phyloP scores from a whole-genome alignment of 208 protist species.

The Trypanosoma cruzi region DNA sequence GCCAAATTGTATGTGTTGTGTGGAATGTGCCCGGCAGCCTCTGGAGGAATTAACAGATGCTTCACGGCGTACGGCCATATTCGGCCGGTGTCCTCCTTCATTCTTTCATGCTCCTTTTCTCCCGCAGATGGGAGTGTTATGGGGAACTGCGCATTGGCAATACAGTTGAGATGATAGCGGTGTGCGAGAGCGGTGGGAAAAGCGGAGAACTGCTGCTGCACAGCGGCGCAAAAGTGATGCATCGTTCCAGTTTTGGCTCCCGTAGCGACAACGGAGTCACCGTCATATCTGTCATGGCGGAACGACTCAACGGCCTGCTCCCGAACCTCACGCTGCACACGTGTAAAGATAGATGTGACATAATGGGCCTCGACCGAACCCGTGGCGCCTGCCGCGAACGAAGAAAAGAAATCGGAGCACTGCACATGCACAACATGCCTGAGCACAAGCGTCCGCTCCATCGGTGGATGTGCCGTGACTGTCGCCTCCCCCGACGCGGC shows the following conservation, averaged over 20 bases:
- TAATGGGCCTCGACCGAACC: constrained; percentile 4
- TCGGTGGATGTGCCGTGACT: no score
- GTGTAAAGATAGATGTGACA: constrained; percentile 15
- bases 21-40: neutral
- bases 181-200: constrained; percentile 85
- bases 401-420: constrained; percentile 16
- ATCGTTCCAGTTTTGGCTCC: constrained; percentile 35
- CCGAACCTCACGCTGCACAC: constrained; percentile 11
- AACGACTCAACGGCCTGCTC: constrained; percentile 6
- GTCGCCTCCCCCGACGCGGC: neutral
- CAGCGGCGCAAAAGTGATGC: constrained; percentile 64
- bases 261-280: neutral
- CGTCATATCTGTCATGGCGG: neutral
- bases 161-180: constrained; percentile 73
- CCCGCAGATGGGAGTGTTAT: constrained; percentile 7
- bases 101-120: neutral
- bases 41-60: constrained; percentile 21
- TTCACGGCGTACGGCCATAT: constrained; percentile 28
- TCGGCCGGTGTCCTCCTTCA: neutral
- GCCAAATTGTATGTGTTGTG: neutral
- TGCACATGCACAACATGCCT: constrained; percentile 32
- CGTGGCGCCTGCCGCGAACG: neutral
- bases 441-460: constrained; percentile 14
- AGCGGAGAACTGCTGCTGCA: constrained; percentile 59
- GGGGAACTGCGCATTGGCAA: constrained; percentile 71